phyloP scores from a whole-genome alignment of 2,329 filamentous ascomycete genomes.

The Hypoxylon sp. region DNA sequence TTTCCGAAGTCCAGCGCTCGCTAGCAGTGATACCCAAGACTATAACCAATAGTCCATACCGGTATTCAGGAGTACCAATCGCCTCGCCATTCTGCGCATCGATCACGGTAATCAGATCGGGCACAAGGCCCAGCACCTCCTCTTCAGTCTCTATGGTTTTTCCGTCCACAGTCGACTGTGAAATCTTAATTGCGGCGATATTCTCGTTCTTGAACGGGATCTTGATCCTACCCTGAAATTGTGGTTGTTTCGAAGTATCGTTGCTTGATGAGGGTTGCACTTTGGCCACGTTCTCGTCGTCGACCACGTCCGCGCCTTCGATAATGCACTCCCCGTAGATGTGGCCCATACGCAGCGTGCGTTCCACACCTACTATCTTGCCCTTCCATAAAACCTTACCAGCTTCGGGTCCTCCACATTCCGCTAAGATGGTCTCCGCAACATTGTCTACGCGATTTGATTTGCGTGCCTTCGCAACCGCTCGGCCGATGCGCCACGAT shows the following conservation, averaged over 20 bases:
- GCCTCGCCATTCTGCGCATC: constrained; percentile 70
- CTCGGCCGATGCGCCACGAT: constrained; percentile 72
- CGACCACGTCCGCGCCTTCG: constrained; percentile 61
- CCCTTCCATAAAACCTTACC: constrained; percentile 74
- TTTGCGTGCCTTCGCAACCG: constrained; percentile 66
- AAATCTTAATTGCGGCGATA: constrained; percentile 67
- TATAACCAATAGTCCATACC: constrained; percentile 66
- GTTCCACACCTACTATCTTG: constrained; percentile 74
- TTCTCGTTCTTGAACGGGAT: constrained; percentile 84
- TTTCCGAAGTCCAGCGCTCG: constrained; percentile 62
- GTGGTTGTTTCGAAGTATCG: constrained; percentile 32
- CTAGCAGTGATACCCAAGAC: constrained; percentile 64
- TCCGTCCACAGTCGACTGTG: constrained; percentile 48
- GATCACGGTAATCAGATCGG: constrained; percentile 69
- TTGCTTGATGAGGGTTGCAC: neutral
- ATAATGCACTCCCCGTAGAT: constrained; percentile 73
- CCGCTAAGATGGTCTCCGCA: constrained; percentile 70
- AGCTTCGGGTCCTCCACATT: constrained; percentile 67
- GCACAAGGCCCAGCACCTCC: constrained; percentile 66
- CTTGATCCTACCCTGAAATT: constrained; percentile 66
- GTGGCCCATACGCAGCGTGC: constrained; percentile 69
- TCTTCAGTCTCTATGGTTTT: constrained; percentile 55
- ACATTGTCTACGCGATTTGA: constrained; percentile 67
- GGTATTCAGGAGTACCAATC: constrained; percentile 70
- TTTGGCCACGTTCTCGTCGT: constrained; percentile 45